Percentiles rank a stretch among this genome's conserved stretches.
These are phyloP conservation scores for Prunus davidiana DNA, from an alignment of 306 rosid species.

Conservation along the genomic window DNA sequence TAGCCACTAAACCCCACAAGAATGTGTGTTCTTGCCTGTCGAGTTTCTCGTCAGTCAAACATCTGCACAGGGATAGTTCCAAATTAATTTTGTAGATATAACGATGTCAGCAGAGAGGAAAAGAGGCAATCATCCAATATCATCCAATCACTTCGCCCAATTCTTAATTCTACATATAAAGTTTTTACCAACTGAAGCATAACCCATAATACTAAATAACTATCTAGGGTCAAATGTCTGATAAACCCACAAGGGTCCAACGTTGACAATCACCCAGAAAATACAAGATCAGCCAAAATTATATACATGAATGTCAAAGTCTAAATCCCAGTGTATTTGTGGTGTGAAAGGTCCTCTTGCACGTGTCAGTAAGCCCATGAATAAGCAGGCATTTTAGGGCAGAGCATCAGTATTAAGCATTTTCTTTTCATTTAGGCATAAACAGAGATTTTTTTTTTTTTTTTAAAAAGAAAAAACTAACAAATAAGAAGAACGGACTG, in stretches of 20 bases:
- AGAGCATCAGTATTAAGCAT: not conserved
- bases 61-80: constrained; percentile 50
- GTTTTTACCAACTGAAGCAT: not conserved
- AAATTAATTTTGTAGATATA: constrained; percentile 17
- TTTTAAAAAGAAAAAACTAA: not conserved
- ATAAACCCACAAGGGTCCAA: not conserved
- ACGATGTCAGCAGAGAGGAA: not conserved
- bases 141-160: not conserved
- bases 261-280: not conserved
- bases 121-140: not conserved
- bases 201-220: not conserved
- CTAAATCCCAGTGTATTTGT: not conserved
- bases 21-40: constrained; percentile 24
- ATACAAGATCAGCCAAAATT: not conserved
- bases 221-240: not conserved
- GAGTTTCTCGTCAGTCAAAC: constrained; percentile 49
- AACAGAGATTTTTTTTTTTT: no score
- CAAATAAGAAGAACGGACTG: not conserved
- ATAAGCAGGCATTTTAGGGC: not conserved
- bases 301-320: not conserved
- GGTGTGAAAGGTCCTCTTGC: not conserved
- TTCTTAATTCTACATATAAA: not conserved
- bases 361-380: not conserved
- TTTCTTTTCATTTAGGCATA: not conserved
- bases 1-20: constrained; percentile 14